Evolutionary conservation across 495 filamentous ascomycete genomes (phyloP), one percentile per base, ranked within the genome.

Genomic region (Xylaria flabelliformis): DNA sequence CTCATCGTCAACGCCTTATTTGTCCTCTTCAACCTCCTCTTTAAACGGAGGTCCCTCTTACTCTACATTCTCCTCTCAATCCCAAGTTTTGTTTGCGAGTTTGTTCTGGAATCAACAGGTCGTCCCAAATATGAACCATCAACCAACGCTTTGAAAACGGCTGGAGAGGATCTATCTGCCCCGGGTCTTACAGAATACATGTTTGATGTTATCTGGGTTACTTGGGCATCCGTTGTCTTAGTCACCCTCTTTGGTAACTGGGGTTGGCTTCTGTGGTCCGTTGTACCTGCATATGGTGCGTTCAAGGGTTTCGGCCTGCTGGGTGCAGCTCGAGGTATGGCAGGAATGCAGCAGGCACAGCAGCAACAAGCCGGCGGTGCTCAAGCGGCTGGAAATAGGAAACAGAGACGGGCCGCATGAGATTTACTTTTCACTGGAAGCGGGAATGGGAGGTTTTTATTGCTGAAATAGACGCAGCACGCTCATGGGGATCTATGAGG

Each of bases 131-230:
- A 90, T 80, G 87, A 87, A 64, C 64, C 87, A 4, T 75, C 75
- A 15, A 91, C 89, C 76, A 89, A 89, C n/a, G 88, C 90, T 3
- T 83, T 98, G 53, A 89, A 89, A 73, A 88, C 85, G 17, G 85
- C 91, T 0, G 96, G 96, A 21, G 95, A 98, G 79, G 96, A 98
- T 80, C 87, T 99, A 32, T 91, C 93, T 36, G 93, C 94, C 0
- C 88, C 91, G 34, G 96, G 96, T 0, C 83, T 99, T 81, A 98
- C 94, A 9, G 96, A 99, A 82, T 99, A 95, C 82, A 93, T 98
- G 91, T 98, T 95, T 87, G 96, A 99, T 83, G 87, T 97, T 34
- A 84, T 98, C 44, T 98, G 97, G 86, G 94, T 96, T 83, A 95
- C 93, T 0, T 94, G 92, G 91, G 89, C 85, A 24, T 91, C 88